Conservation (phyloP, 2,329 filamentous ascomycete genomes). For the Macrophomina tecta region DNA sequence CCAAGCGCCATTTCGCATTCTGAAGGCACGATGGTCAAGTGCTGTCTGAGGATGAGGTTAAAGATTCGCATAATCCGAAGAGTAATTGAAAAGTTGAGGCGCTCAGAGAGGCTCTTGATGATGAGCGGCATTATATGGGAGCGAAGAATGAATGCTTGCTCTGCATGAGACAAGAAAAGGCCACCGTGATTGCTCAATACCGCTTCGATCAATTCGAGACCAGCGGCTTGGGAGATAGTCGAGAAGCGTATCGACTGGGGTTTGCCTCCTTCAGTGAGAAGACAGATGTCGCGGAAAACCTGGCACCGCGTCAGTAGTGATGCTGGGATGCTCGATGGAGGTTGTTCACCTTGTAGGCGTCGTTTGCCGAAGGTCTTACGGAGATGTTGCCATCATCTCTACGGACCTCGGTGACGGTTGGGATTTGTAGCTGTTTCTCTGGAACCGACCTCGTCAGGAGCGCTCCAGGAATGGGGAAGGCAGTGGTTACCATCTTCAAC, state of each 20-base stretch:
- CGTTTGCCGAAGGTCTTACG: slow-evolving; percentile 77
- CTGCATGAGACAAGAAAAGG: slow-evolving; percentile 77
- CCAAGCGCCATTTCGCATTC: slow-evolving; percentile 86
- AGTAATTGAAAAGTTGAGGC: slow-evolving; percentile 78
- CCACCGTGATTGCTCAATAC: slow-evolving; percentile 84
- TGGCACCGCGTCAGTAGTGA: slow-evolving; percentile 39
- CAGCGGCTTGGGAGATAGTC: slow-evolving; percentile 79
- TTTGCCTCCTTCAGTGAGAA: slow-evolving; percentile 82
- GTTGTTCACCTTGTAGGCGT: slow-evolving; percentile 73
- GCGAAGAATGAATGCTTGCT: slow-evolving; percentile 80
- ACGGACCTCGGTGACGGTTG: slow-evolving; percentile 70
- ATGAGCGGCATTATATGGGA: slow-evolving; percentile 82
- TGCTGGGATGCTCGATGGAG: slow-evolving; percentile 27
- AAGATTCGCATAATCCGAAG: slow-evolving; percentile 83
- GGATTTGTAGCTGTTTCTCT: slow-evolving; percentile 56
- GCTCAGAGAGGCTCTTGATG: slow-evolving; percentile 77
- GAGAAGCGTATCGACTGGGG: slow-evolving; percentile 83
- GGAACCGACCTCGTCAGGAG: background rate
- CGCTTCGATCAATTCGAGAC: slow-evolving; percentile 89
- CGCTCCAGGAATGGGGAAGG: background rate
- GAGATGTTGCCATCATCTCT: slow-evolving; percentile 68
- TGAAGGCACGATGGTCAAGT: slow-evolving; percentile 73
- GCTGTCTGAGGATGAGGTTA: slow-evolving; percentile 78
- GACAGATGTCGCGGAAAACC: slow-evolving; percentile 88
- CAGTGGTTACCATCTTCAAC: slow-evolving; percentile 72